Evolutionary conservation across 345 rosid genomes (phyloP).

Genomic region (Nephelium lappaceum): DNA sequence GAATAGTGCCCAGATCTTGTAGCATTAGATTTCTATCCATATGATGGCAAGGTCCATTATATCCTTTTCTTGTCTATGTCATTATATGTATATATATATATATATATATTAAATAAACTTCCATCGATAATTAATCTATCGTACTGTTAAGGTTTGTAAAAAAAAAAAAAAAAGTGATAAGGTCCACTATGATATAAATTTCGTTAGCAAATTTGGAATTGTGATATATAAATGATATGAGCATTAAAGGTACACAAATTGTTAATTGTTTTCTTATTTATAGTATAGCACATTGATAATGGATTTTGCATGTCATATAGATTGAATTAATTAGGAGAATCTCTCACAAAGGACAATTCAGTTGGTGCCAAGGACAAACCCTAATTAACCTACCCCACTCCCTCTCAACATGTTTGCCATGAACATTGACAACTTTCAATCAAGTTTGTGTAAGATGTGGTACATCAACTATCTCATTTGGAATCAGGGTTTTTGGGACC

Average conservation of each 20-base stretch:
- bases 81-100: too few species aligned
- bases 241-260: neutral
- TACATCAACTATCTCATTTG: slow-evolving; percentile 30
- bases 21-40: neutral
- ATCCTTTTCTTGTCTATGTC: neutral
- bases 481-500: slow-evolving; percentile 24
- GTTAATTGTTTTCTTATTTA: slow-evolving; percentile 4
- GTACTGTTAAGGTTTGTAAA: too few species aligned
- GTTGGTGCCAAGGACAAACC: slow-evolving; percentile 29
- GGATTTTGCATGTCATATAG: slow-evolving; percentile 13
- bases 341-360: slow-evolving; percentile 38
- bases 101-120: too few species aligned
- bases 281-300: slow-evolving; percentile 1
- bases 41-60: neutral
- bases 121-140: too few species aligned
- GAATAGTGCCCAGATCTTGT: neutral
- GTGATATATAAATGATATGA: slow-evolving; percentile 5
- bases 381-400: slow-evolving; percentile 23
- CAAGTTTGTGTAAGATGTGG: slow-evolving; percentile 38
- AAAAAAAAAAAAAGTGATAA: neutral
- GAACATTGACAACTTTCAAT: slow-evolving; percentile 36
- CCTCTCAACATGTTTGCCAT: slow-evolving; percentile 31
- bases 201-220: neutral
- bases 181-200: neutral
- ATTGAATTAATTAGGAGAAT: slow-evolving; percentile 13